phyloP scores from a whole-genome alignment of 306 rosid species.

The Sphenostylis stenocarpa region DNA sequence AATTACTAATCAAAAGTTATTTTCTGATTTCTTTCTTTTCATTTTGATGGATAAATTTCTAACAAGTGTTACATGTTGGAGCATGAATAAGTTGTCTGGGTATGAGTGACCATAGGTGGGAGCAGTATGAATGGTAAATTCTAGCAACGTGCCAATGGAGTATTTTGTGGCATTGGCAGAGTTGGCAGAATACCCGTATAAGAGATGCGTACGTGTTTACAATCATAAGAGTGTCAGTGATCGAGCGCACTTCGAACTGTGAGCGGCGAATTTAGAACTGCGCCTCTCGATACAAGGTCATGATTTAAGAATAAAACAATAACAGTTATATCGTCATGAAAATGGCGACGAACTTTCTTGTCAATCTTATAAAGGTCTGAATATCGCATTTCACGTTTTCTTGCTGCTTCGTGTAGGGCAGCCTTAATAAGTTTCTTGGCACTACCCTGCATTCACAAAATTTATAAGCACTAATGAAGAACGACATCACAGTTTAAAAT shows the following conservation, averaged over 20 bases:
- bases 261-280: slow-evolving; percentile 48
- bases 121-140: slow-evolving; percentile 28
- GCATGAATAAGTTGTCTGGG: slow-evolving; percentile 26
- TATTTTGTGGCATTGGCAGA: slow-evolving; percentile 18
- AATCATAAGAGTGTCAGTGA: slow-evolving; percentile 44
- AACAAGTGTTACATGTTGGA: slow-evolving; percentile 36
- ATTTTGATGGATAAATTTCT: slow-evolving; percentile 30
- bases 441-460: slow-evolving; percentile 71
- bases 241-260: slow-evolving; percentile 61
- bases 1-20: slow-evolving; percentile 13
- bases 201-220: slow-evolving; percentile 29
- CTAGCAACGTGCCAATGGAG: background rate
- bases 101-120: slow-evolving; percentile 22
- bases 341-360: slow-evolving; percentile 86
- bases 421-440: slow-evolving; percentile 87
- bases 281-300: slow-evolving; percentile 65
- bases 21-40: background rate
- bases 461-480: background rate
- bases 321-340: slow-evolving; percentile 79
- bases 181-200: slow-evolving; percentile 30
- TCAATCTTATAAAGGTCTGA: slow-evolving; percentile 72
- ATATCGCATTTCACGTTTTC: slow-evolving; percentile 84
- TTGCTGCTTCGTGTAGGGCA: slow-evolving; percentile 89
- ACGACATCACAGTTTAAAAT: background rate
- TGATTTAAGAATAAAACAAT: slow-evolving; percentile 84